Conservation (phyloP, 805 yeast species). For the Saturnispora hagleri region DNA sequence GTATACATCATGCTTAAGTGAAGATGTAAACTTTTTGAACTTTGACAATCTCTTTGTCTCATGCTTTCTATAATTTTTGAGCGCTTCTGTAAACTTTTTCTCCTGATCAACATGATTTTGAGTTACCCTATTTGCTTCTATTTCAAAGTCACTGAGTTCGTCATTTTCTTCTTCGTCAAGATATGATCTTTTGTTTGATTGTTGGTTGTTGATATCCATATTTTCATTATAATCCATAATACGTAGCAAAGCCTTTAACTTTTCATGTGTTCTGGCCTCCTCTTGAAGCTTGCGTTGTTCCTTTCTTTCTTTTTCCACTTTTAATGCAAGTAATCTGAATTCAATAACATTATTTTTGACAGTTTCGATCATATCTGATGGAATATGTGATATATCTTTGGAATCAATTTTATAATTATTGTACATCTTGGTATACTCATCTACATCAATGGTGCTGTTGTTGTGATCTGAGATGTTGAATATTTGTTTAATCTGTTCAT, state of each 20-base stretch:
- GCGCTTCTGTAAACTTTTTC: slow-evolving; percentile 9
- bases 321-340: slow-evolving; percentile 47
- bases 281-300: slow-evolving; percentile 40
- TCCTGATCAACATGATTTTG: slow-evolving; percentile 16
- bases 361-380: slow-evolving; percentile 42
- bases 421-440: slow-evolving; percentile 13
- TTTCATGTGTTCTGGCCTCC: slow-evolving; percentile 37
- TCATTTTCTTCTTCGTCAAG: slow-evolving; percentile 21
- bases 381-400: slow-evolving; percentile 49
- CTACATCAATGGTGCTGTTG: neutral
- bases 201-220: slow-evolving; percentile 15
- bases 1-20: slow-evolving; percentile 24
- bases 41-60: slow-evolving; percentile 26
- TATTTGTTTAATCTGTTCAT: neutral
- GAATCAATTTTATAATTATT: slow-evolving; percentile 42
- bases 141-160: slow-evolving; percentile 21
- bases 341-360: slow-evolving; percentile 45
- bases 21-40: slow-evolving; percentile 27
- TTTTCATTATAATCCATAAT: slow-evolving; percentile 15
- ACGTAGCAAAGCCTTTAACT: slow-evolving; percentile 35
- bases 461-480: neutral
- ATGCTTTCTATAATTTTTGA: slow-evolving; percentile 15
- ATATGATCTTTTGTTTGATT: slow-evolving; percentile 26
- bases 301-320: slow-evolving; percentile 42
- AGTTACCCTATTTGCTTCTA: slow-evolving; percentile 15